Evolutionary conservation across 2,329 filamentous ascomycete species (phyloP).

Genomic region (Colletotrichum kahawae): DNA sequence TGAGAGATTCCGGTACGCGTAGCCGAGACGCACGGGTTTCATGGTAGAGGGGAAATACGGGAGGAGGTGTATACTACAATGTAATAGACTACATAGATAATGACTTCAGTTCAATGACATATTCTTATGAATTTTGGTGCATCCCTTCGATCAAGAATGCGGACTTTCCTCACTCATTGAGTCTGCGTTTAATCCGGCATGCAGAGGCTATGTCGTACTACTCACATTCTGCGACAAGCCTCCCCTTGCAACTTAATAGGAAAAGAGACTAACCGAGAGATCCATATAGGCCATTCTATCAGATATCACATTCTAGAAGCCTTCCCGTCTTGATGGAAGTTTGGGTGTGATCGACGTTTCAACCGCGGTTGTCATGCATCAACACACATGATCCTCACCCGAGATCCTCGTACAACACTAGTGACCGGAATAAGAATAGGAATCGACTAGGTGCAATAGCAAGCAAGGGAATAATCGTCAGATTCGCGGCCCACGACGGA

Average conservation of each 20-base stretch:
- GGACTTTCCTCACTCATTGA: fast-evolving
- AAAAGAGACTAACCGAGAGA: neutral
- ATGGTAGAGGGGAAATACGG: neutral
- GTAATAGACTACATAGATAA: neutral
- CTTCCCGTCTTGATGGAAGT: neutral
- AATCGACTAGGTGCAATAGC: neutral
- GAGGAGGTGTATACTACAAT: neutral
- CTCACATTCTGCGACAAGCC: neutral
- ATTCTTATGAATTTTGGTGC: fast-evolving
- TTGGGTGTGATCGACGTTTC: neutral
- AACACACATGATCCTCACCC: neutral
- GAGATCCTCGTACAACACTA: neutral
- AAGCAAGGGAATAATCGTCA: fast-evolving
- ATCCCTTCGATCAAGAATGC: neutral
- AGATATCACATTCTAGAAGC: neutral
- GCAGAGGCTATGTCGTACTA: neutral
- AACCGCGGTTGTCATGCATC: neutral
- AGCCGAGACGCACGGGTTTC: neutral
- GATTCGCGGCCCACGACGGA: neutral
- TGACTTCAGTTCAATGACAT: neutral
- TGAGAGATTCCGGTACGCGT: neutral
- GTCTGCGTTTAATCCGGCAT: fast-evolving
- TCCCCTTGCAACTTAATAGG: neutral
- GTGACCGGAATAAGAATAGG: fast-evolving
- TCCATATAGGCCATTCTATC: neutral